phyloP scores from a whole-genome alignment of 345 rosid species.

The Excoecaria cochinchinensis region DNA sequence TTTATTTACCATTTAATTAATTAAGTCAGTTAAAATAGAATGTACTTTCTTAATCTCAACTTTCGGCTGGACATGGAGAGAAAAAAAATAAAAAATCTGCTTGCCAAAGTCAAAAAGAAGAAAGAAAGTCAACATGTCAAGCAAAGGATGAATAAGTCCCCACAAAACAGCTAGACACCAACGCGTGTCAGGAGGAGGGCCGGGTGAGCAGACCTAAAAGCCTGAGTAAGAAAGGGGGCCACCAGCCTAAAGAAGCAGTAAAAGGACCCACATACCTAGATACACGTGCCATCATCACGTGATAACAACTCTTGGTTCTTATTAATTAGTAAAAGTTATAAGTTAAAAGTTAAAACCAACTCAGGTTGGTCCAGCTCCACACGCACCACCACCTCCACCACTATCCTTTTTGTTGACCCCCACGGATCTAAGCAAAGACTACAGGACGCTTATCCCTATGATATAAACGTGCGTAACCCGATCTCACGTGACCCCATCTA shows the following conservation, averaged over 20 bases:
- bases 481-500: not conserved
- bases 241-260: not conserved
- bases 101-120: not conserved
- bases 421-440: not conserved
- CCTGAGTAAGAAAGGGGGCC: not conserved
- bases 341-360: too few species aligned
- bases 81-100: not conserved
- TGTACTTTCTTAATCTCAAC: too few species aligned
- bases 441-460: too few species aligned
- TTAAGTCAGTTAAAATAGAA: too few species aligned
- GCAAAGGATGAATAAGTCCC: not conserved
- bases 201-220: not conserved
- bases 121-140: not conserved
- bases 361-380: not conserved
- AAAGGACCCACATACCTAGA: not conserved
- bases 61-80: too few species aligned
- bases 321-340: not conserved
- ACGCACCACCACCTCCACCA: not conserved
- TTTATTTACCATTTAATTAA: too few species aligned
- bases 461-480: not conserved
- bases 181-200: not conserved
- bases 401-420: not conserved
- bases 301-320: not conserved
- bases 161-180: not conserved
- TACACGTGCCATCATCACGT: slow-evolving; percentile 11